Evolutionary conservation across 441 rosid genomes (phyloP), one percentile per base, ranked within the genome.

Genomic region (Jatropha podagrica): DNA sequence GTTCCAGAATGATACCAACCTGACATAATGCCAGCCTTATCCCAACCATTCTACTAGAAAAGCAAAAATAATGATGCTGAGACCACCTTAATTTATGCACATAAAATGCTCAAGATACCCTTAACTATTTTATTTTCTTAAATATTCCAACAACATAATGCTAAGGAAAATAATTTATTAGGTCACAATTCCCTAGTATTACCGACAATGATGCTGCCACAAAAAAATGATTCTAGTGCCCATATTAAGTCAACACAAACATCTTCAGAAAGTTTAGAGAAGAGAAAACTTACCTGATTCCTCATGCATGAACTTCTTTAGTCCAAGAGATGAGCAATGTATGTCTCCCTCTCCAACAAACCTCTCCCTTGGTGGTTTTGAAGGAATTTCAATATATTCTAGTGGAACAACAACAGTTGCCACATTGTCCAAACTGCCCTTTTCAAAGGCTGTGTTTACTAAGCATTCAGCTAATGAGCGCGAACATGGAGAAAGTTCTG

Each of bases 381-480:
- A 87, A 80, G 90, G 80, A 72, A 80, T 69, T 76, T 67, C 75
- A 76, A 76, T 63, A 49, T 90, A 82, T 77, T 81, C 86, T 68
- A 95, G 77, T 63, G 99, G 98, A 74, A 92, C 91, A 76, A 95
- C 91, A 78, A 88, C 87, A 70, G 90, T 90, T 73, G 98, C 99
- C 85, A 90, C 78, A 77, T 95, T 95, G 84, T 95, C 98, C 91
- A 79, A 85, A 73, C 97, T 95, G 72, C 99, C 99, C 83, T 81
- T 85, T 71, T 88, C 84, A 71, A 85, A 86, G 65, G 98, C 99
- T 68, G 88, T 77, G 77, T 88, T 86, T 65, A 86, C 92, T 80
- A 95, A 79, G 79, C 98, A 93, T 84, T 91, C 91, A 83, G 99
- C 98, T 77, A 91, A 81, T 7, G 97, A 93, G 71, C 75, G 82